These are phyloP conservation scores for Vigna mungo DNA, from an alignment of 306 rosid species.

Conservation along the genomic window DNA sequence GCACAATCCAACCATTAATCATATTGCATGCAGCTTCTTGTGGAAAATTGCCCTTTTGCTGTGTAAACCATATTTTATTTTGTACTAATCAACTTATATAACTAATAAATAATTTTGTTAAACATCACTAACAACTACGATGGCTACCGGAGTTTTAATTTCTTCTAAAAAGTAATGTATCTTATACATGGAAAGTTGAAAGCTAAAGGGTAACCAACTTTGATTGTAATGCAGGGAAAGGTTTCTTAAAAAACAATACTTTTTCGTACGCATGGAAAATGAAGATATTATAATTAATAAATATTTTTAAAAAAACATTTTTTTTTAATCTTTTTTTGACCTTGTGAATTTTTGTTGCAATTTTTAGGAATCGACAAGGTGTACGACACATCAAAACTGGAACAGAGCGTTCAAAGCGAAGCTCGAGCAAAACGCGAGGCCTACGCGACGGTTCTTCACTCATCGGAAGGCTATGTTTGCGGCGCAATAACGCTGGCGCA, in stretches of 20 bases:
- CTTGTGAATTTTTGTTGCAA: background rate
- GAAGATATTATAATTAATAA: no score
- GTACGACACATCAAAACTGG: slow-evolving; percentile 69
- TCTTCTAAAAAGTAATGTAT: background rate
- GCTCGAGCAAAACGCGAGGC: slow-evolving; percentile 70
- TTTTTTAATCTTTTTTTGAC: no score
- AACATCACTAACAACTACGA: slow-evolving; percentile 24
- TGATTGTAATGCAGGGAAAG: no score
- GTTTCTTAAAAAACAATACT: no score
- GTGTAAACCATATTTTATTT: background rate
- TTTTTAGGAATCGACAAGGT: slow-evolving; percentile 71
- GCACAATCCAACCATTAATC: background rate
- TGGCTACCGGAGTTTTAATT: background rate
- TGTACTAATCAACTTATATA: background rate
- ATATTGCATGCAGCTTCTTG: background rate
- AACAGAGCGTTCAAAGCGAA: slow-evolving; percentile 42
- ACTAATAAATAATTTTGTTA: slow-evolving; percentile 1
- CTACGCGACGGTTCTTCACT: slow-evolving; percentile 85
- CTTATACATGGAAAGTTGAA: no score
- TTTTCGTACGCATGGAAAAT: no score
- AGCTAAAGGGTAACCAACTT: no score
- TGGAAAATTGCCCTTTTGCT: background rate
- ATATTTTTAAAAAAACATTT: no score
- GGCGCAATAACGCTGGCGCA: slow-evolving; percentile 90
- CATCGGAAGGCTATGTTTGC: slow-evolving; percentile 77